Evolutionary conservation across 1,284 basidiomycete species (phyloP), one percentile per base, ranked within the genome.

Genomic region (Melampsora larici-populina): DNA sequence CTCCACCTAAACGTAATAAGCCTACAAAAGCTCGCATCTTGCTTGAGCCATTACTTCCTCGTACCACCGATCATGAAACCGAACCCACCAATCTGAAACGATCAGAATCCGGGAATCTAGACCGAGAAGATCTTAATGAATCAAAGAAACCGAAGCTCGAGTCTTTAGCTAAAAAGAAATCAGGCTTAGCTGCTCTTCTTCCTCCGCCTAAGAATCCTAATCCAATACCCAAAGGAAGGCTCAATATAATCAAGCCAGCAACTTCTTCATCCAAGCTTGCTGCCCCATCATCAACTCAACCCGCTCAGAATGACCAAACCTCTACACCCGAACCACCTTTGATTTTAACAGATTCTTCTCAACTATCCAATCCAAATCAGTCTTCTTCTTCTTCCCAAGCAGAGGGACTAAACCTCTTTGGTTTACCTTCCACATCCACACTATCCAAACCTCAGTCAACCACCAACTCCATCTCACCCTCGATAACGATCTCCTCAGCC

Each of bases 141-240:
- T 21, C 17, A 5, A 26, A 64, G 26, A 64, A 64, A 26, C 24
- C 31, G 18, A 26, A 64, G 26, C 62, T 64, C 21, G 62, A 64
- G 2, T 18, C 24, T 4, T 36, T 7, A 64, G 43, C 26, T 21
- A 26, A 43, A 21, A 71, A 48, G 51, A 58, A 18, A 21, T 67
- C 74, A 26, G 74, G 74, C 6, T 60, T 77, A 15, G 74, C 74
- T 40, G 66, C 64, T 65, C n/a, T 77, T 17, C 29, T 77, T 8
- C 74, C 74, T 6, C 66, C 65, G 21, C 74, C 74, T 8, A 77
- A 77, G 43, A 63, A 63, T 26, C 24, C 73, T 48, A 31, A 51
- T 62, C 65, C 73, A 68, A 43, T 60, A 13, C 11, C n/a, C 24
- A 24, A 51, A 64, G 29, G 18, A 64, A 26, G 26, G 26, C 26